Evolutionary conservation across 2,329 filamentous ascomycete genomes (phyloP).

Genomic region (Rhinocladiella similis): DNA sequence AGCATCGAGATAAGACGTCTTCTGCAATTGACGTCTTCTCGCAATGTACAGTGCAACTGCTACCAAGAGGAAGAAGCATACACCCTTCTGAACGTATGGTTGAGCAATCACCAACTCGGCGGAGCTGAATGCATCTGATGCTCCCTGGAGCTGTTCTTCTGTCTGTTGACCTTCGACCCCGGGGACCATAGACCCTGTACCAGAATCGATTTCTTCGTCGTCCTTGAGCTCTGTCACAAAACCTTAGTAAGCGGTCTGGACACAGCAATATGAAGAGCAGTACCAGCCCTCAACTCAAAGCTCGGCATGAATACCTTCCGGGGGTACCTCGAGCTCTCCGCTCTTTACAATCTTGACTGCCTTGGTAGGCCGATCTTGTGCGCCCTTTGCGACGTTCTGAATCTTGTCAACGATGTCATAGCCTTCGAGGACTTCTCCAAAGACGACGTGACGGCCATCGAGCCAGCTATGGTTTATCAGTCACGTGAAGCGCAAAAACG

Average conservation of each 20-base stretch:
- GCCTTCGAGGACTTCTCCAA: constrained; percentile 68
- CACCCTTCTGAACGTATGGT: constrained; percentile 22
- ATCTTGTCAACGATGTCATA: constrained; percentile 67
- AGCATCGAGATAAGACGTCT: neutral
- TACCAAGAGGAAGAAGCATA: constrained; percentile 23
- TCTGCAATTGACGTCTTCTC: constrained; percentile 10
- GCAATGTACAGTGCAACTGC: constrained; percentile 20
- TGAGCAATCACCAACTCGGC: constrained; percentile 17
- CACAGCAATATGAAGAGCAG: constrained; percentile 24
- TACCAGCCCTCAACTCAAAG: constrained; percentile 50
- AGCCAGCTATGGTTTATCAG: constrained; percentile 51
- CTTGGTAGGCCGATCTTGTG: constrained; percentile 58
- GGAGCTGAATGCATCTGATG: constrained; percentile 10
- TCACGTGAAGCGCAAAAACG: neutral
- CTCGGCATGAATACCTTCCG: constrained; percentile 68
- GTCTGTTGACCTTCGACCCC: neutral
- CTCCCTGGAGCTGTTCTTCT: constrained; percentile 11
- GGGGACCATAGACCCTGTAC: neutral
- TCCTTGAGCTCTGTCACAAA: constrained; percentile 21
- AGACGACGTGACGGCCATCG: constrained; percentile 66
- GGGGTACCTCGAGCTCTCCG: constrained; percentile 61
- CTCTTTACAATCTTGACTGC: constrained; percentile 66
- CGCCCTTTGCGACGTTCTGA: constrained; percentile 60
- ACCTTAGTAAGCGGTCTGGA: constrained; percentile 15
- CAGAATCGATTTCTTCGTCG: constrained; percentile 6